Percentiles rank a stretch among this genome's conserved stretches.
Evolutionary conservation across 2,329 filamentous ascomycete species (phyloP).

Genomic region (Dothidotthia symphoricarpi): DNA sequence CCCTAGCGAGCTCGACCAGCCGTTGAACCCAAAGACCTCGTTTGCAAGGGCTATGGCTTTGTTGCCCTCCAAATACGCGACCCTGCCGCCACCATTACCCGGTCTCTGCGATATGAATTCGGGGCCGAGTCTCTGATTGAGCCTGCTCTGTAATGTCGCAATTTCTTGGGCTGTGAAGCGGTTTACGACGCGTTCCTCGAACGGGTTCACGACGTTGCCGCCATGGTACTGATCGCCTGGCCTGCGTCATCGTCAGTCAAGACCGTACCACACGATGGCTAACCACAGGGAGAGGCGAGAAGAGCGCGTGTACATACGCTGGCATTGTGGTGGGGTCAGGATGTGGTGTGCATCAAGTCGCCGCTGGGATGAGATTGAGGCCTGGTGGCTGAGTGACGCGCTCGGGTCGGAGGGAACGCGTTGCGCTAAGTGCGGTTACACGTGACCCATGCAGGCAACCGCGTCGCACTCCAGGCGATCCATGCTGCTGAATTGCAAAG

Average conservation of each 20-base stretch:
- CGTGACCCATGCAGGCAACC: conserved; percentile 8
- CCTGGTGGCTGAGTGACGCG: conserved; percentile 35
- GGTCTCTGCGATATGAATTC: conserved; percentile 90
- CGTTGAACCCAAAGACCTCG: conserved; percentile 94
- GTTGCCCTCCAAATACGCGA: conserved; percentile 93
- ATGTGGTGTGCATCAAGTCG: conserved; percentile 24
- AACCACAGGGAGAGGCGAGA: too few relatives aligned
- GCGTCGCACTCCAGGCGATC: neutral
- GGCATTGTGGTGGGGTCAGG: conserved; percentile 32
- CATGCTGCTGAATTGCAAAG: too few relatives aligned
- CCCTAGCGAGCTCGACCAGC: conserved; percentile 94
- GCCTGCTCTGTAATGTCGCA: conserved; percentile 77
- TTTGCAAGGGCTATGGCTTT: conserved; percentile 96
- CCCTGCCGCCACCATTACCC: conserved; percentile 78
- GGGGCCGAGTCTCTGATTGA: conserved; percentile 91
- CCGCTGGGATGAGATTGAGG: conserved; percentile 22
- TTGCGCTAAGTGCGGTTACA: conserved; percentile 16
- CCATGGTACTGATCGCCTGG: conserved; percentile 41
- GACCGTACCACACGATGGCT: too few relatives aligned
- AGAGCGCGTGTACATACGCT: conserved; percentile 27
- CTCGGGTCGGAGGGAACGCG: conserved; percentile 22
- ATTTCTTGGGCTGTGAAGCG: conserved; percentile 90
- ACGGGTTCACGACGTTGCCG: conserved; percentile 65
- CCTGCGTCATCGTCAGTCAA: conserved; percentile 25
- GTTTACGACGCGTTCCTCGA: conserved; percentile 72